phyloP scores from a whole-genome alignment of 176 grass and related monocot species.

The Phyllostachys edulis region DNA sequence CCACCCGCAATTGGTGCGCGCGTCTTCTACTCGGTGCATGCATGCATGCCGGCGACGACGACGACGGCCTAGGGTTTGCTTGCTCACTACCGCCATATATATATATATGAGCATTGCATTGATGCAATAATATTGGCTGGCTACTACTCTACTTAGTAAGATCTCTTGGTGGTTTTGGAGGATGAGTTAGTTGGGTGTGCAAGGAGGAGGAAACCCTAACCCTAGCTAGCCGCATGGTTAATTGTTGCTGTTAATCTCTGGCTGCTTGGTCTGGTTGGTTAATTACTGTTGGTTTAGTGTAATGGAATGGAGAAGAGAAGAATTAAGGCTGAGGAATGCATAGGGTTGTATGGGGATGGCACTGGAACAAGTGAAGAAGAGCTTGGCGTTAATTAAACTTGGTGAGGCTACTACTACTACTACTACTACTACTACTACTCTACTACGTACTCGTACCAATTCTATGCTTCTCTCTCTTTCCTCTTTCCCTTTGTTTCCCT shows the following conservation, averaged over 20 bases:
- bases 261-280: slow-evolving; percentile 28
- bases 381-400: slow-evolving; percentile 1
- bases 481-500: not conserved
- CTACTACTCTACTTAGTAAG: slow-evolving; percentile 21
- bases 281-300: not conserved
- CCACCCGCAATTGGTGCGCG: not conserved
- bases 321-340: not conserved
- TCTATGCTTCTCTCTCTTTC: not conserved
- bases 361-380: slow-evolving; percentile 20
- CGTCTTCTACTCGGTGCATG: not conserved
- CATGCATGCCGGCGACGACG: slow-evolving; percentile 7
- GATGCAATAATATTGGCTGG: slow-evolving; percentile 38
- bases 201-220: slow-evolving; percentile 58
- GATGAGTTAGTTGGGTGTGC: slow-evolving; percentile 5
- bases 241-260: slow-evolving; percentile 39
- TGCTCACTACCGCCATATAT: slow-evolving; percentile 24
- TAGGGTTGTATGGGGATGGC: slow-evolving; percentile 13
- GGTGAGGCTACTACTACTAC: slow-evolving; percentile 7
- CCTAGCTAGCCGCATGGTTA: slow-evolving; percentile 46
- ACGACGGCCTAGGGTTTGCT: slow-evolving; percentile 41
- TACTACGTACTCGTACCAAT: not conserved
- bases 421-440: not conserved
- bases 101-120: slow-evolving; percentile 46
- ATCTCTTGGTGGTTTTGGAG: slow-evolving; percentile 46
- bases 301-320: not conserved